Base-by-base conservation (phyloP, 2,329 filamentous ascomycete species). In the Magnaporthiopsis poae region DNA sequence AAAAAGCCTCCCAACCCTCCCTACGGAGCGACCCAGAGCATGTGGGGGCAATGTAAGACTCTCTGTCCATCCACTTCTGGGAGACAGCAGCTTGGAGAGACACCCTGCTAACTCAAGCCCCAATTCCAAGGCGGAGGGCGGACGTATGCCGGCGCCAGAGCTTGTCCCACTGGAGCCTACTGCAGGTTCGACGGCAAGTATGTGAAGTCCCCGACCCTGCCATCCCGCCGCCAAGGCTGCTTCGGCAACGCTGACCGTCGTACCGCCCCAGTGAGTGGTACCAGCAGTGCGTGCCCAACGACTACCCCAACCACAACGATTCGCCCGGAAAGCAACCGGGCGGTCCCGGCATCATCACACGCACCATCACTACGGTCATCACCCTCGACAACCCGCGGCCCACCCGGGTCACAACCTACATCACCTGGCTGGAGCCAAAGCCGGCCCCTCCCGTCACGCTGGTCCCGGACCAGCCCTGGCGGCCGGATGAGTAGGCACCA, bases 121-220 rank as follows among this genome's bases (percentile, higher is more conserved):
- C 0, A 29, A 33, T 9, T 25, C n/a, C 11, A 31, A 71, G 70
- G 71, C 31, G 71, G 71, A n/a, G 71, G 71, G 15, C 67, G 69
- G 39, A 67, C 60, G 33, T 72, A 61, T 31, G 66, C 66, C 0
- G 70, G 70, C 9, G 65, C 70, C 7, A 66, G 46, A 2, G 52
- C 36, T 7, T 72, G 71, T 62, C 71, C 71, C 0, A 66, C 66
- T 0, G 70, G 70, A 1, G 66, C 69, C 11, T 72, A 70, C 61
- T 72, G 71, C 67, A 68, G 68, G 60, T 68, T 67, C 61, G 69
- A 69, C 39, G 68, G 67, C 36, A 72, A 72, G 71, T 72, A 66
- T 39, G 69, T 62, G 29, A 29, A 65, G 5, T 13, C 21, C 46
- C 2, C n/a, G 21, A 11, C n/a, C 46, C n/a, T 11, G 21, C 7